Evolutionary conservation across 371 early-diverging fungal species (phyloP).

Genomic region (Gilbertella persicaria): DNA sequence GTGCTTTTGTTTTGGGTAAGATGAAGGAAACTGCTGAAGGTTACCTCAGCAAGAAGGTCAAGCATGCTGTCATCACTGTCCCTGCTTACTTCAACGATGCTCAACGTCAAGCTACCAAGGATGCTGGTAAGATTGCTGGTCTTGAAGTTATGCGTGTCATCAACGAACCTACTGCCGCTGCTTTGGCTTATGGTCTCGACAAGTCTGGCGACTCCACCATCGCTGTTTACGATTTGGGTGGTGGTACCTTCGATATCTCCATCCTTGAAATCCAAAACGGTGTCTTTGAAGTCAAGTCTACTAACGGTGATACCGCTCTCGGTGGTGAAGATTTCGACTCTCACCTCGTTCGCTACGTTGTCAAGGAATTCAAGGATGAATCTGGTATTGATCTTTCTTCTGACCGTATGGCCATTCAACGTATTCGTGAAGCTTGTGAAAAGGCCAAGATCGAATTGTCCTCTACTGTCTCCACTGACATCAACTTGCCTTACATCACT

Average conservation of each 20-base stretch:
- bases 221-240: slow-evolving; percentile 98
- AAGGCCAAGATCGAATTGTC: slow-evolving; percentile 97
- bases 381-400: slow-evolving; percentile 69
- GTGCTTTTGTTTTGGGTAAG: slow-evolving; percentile 92
- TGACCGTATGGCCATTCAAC: slow-evolving; percentile 84
- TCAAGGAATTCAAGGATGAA: slow-evolving; percentile 84
- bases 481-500: slow-evolving; percentile 92
- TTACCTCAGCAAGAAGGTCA: slow-evolving; percentile 82
- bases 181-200: slow-evolving; percentile 95
- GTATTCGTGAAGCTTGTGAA: slow-evolving; percentile 93
- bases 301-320: slow-evolving; percentile 93
- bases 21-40: slow-evolving; percentile 94
- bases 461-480: slow-evolving; percentile 82
- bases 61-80: slow-evolving; percentile 85
- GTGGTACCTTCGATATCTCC: slow-evolving; percentile 98
- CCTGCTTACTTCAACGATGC: slow-evolving; percentile 86
- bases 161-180: slow-evolving; percentile 99
- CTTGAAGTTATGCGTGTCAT: slow-evolving; percentile 94
- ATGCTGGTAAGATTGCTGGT: slow-evolving; percentile 95
- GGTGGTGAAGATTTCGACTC: slow-evolving; percentile 99
- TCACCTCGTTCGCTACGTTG: slow-evolving; percentile 73
- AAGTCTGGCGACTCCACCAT: slow-evolving; percentile 81
- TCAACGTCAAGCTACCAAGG: slow-evolving; percentile 98
- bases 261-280: slow-evolving; percentile 94
- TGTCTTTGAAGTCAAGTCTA: slow-evolving; percentile 95